Percentiles rank a stretch among this genome's conserved stretches.
Conservation (phyloP, 176 grass and related monocot species). For the Rhynchospora tenuis region DNA sequence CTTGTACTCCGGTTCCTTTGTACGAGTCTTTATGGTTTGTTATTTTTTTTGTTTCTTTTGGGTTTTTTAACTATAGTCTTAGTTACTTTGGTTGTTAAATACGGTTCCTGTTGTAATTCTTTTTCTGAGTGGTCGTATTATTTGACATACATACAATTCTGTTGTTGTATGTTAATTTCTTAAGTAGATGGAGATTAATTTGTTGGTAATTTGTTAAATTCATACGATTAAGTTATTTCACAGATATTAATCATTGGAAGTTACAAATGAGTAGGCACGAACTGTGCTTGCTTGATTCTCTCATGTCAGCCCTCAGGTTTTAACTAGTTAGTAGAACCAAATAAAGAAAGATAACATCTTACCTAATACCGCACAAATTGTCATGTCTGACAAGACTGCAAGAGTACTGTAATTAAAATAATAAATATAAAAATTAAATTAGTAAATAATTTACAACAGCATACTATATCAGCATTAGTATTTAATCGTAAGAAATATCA, state of each 20-base stretch:
- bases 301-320: background rate
- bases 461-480: too few relatives aligned
- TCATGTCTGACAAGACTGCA: too few relatives aligned
- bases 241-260: background rate
- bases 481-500: too few relatives aligned
- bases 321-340: background rate
- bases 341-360: background rate
- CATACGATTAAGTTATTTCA: background rate
- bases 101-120: background rate
- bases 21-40: background rate
- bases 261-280: background rate
- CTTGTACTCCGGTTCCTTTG: background rate
- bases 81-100: background rate
- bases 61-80: slow-evolving; percentile 25
- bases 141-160: background rate
- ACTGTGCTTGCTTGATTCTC: background rate
- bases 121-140: background rate
- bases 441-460: too few relatives aligned
- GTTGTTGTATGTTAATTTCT: background rate
- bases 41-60: background rate
- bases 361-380: background rate
- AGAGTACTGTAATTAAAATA: too few relatives aligned
- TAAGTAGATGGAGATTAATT: background rate
- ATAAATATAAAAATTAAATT: too few relatives aligned
- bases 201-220: background rate